Evolutionary conservation across 331 rosid species (phyloP), one percentile per base, ranked within the genome.

Genomic region (Arachis monticola): DNA sequence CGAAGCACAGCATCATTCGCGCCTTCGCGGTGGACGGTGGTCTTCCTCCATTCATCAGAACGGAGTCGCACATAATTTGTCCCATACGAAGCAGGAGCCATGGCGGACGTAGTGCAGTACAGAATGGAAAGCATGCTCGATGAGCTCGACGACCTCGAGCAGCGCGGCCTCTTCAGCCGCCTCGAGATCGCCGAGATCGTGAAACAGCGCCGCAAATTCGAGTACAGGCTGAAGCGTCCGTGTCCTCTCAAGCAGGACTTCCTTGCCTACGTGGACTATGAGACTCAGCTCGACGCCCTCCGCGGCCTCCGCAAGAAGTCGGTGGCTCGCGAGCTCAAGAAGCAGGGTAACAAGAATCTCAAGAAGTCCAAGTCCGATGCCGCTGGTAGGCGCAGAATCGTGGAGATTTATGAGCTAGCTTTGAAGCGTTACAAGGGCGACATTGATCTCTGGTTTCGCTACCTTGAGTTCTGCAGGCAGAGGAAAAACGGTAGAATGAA

Each of bases 71-170:
- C 30, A 22, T 8, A 13, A 27, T 53, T 53, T 8, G 59, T 53
- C 30, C 59, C 59, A 17, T 30, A 10, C 8, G 10, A 42, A 64
- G 13, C 63, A 5, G 8, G 1, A 40, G 60, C 65, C 30, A 77
- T 92, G 98, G 98, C 95, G 71, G 98, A 92, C 80, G 91, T 88
- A 1, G 98, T 92, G 73, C 96, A 92, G 78, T 88, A 85, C 85
- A 87, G 90, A 7, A 72, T 92, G 74, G 98, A 92, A 91, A 89
- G 94, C 31, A 92, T 92, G 98, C 80, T 86, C 68, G 81, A 79
- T 11, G 98, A 92, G 87, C 87, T 92, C 66, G 91, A 90, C 2
- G 98, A 92, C 69, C 88, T 92, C 10, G 95, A 92, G 79, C 82
- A 76, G 47, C 95, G 91, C 7, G 90, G 88, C 2, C 67, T 90